Percentiles rank a stretch among this genome's conserved stretches.
These are phyloP conservation scores for Stagonosporopsis chrysanthemi DNA, from an alignment of 2,329 filamentous ascomycete genomes.

Conservation along the genomic window DNA sequence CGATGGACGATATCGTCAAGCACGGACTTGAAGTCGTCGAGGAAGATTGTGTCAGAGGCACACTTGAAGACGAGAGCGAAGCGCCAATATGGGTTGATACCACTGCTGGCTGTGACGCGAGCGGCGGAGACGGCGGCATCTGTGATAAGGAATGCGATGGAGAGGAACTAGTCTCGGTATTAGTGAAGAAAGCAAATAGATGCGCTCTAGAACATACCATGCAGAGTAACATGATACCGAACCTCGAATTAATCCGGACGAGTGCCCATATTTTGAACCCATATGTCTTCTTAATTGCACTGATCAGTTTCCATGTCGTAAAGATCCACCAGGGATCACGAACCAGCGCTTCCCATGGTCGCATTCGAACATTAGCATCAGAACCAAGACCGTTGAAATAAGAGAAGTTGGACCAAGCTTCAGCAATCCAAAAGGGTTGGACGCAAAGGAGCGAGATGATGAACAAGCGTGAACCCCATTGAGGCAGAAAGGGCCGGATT, in stretches of 20 bases:
- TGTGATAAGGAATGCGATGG: constrained; percentile 42
- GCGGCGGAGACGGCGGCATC: constrained; percentile 43
- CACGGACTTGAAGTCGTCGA: constrained; percentile 48
- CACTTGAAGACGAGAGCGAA: constrained; percentile 49
- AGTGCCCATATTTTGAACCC: constrained; percentile 37
- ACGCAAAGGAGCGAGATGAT: constrained; percentile 42
- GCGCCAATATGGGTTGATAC: constrained; percentile 49
- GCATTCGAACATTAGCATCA: constrained; percentile 36
- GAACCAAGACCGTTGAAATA: constrained; percentile 47
- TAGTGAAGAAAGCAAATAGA: neutral
- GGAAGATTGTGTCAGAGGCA: constrained; percentile 47
- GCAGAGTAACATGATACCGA: constrained; percentile 46
- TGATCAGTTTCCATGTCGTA: constrained; percentile 44
- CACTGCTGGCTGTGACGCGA: constrained; percentile 32
- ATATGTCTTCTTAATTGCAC: constrained; percentile 45
- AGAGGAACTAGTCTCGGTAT: constrained; percentile 18
- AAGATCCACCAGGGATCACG: constrained; percentile 50
- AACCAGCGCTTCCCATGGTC: constrained; percentile 44
- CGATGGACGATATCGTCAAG: constrained; percentile 43
- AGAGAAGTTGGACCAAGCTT: constrained; percentile 47
- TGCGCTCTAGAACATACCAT: constrained; percentile 28
- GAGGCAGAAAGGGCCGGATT: constrained; percentile 44
- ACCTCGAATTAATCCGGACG: constrained; percentile 39
- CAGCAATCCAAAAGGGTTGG: constrained; percentile 47
- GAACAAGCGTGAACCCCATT: constrained; percentile 45